A percentile compares a stretch with the other conserved stretches of the same genome.
phyloP scores from a whole-genome alignment of 2,329 filamentous ascomycete genomes.

The Pseudogymnoascus sp. region DNA sequence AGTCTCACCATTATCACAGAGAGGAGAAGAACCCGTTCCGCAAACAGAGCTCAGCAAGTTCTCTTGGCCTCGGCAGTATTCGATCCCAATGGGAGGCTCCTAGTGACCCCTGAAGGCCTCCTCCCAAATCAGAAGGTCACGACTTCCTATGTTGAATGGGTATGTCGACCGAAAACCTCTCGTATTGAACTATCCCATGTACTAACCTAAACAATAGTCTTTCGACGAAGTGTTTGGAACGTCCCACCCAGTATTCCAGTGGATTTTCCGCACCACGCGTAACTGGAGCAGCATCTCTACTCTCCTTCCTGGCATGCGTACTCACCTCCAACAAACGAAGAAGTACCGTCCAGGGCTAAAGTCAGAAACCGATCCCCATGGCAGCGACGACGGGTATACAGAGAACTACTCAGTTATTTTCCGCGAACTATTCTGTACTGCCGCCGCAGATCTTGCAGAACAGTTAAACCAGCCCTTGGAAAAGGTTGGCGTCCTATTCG shows the following conservation, averaged over 20 bases:
- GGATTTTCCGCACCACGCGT: slow-evolving; percentile 74
- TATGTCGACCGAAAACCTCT: slow-evolving; percentile 24
- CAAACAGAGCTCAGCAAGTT: slow-evolving; percentile 41
- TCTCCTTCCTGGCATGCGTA: slow-evolving; percentile 62
- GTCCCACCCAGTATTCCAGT: slow-evolving; percentile 72
- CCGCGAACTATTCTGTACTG: slow-evolving; percentile 73
- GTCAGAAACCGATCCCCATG: slow-evolving; percentile 37
- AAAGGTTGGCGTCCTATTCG: slow-evolving; percentile 61
- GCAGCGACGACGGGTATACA: slow-evolving; percentile 48
- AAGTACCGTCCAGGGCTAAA: slow-evolving; percentile 28
- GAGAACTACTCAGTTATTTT: slow-evolving; percentile 68
- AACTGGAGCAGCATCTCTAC: slow-evolving; percentile 65
- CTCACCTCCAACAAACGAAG: slow-evolving; percentile 51
- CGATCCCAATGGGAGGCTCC: slow-evolving; percentile 53
- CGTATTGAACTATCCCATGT: neutral
- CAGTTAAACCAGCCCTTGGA: slow-evolving; percentile 55
- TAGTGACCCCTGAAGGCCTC: slow-evolving; percentile 61
- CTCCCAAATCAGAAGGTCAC: slow-evolving; percentile 70
- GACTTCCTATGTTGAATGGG: slow-evolving; percentile 61
- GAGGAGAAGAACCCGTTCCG: slow-evolving; percentile 14
- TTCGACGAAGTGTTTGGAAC: slow-evolving; percentile 68
- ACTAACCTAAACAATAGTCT: slow-evolving; percentile 31
- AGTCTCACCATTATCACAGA: slow-evolving; percentile 44
- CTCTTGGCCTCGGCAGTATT: slow-evolving; percentile 55
- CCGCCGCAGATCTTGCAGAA: slow-evolving; percentile 64